Conservation (phyloP, 257 asterid genomes). For the Penstemon newberryi region DNA sequence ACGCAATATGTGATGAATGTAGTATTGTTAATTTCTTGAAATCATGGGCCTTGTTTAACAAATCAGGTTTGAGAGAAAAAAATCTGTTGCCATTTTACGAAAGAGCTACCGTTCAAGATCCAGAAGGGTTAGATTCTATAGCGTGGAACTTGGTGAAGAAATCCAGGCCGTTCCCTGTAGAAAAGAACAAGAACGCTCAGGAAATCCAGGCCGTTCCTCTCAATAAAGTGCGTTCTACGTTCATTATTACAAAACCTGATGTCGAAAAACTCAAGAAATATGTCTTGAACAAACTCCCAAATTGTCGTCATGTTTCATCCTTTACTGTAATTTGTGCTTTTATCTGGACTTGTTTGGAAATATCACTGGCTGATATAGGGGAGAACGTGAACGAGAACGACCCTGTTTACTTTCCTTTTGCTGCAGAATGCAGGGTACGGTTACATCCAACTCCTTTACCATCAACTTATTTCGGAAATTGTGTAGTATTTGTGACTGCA, state of each 20-base stretch:
- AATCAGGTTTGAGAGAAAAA: background rate
- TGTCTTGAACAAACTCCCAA: background rate
- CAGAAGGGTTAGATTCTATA: slow-evolving; percentile 1
- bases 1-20: background rate
- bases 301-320: background rate
- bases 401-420: background rate
- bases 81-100: background rate
- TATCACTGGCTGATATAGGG: background rate
- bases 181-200: too few species aligned
- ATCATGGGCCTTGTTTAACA: background rate
- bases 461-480: slow-evolving; percentile 5
- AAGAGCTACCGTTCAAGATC: background rate
- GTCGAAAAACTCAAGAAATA: slow-evolving; percentile 5
- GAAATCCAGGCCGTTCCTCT: background rate
- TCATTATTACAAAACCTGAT: background rate
- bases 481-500: background rate
- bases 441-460: slow-evolving; percentile 16
- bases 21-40: background rate
- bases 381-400: background rate
- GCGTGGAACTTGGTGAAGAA: slow-evolving; percentile 2
- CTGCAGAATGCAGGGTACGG: slow-evolving; percentile 8
- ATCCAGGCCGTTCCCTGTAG: background rate
- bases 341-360: slow-evolving; percentile 5
- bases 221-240: background rate
- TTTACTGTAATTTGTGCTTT: slow-evolving; percentile 15